phyloP scores from a whole-genome alignment of 78 protist species.

The Creolimax fragrantissima region DNA sequence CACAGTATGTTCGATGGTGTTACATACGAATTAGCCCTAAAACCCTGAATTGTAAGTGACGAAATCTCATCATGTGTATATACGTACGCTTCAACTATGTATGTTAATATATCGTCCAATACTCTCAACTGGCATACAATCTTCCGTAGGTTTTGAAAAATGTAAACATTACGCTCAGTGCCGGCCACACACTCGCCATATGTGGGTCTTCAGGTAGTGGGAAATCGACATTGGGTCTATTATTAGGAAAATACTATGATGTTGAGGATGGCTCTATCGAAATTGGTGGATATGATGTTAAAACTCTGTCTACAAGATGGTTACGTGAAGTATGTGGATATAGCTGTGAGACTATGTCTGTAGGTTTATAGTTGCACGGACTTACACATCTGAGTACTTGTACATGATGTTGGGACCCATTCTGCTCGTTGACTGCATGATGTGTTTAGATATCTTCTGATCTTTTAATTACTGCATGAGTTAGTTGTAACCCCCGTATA shows the following conservation, averaged over 20 bases:
- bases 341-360: background rate
- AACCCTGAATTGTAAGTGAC: no score
- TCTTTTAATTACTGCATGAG: no score
- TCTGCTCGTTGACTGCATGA: no score
- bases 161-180: background rate
- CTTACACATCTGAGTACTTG: background rate
- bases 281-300: background rate
- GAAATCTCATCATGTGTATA: no score
- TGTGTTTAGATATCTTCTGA: no score
- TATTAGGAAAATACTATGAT: conserved; percentile 59
- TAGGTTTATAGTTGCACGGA: background rate
- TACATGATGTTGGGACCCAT: background rate
- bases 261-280: background rate
- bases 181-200: conserved; percentile 67
- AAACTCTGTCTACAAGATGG: background rate
- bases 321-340: background rate
- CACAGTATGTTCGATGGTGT: no score
- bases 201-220: conserved; percentile 86
- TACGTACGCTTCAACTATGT: no score
- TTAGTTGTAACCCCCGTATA: no score
- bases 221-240: conserved; percentile 55
- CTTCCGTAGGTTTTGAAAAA: background rate
- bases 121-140: no score
- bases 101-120: background rate
- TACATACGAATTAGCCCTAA: no score